Conservation (phyloP, 805 yeast genomes). For the Metschnikowia lochheadii region DNA sequence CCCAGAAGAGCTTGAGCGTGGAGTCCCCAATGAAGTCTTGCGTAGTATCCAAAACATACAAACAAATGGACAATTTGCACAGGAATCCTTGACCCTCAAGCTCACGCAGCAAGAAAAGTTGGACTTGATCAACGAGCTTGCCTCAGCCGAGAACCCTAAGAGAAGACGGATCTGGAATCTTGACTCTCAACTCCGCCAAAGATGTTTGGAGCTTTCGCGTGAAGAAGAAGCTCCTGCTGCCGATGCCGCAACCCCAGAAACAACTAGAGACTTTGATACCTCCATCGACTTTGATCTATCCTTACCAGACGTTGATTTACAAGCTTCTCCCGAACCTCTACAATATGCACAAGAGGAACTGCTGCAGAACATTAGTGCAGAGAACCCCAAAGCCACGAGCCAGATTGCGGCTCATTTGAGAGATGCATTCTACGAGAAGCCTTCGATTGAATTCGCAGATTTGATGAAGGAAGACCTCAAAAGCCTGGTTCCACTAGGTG, state of each 20-base stretch:
- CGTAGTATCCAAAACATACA: conserved; percentile 27
- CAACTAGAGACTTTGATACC: conserved; percentile 13
- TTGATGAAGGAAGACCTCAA: conserved; percentile 36
- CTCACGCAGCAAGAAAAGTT: conserved; percentile 32
- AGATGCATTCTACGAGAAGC: conserved; percentile 23
- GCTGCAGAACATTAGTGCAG: conserved; percentile 20
- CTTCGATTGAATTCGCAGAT: conserved; percentile 30
- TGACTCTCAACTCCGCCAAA: conserved; percentile 27
- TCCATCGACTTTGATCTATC: conserved; percentile 26
- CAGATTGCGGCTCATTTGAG: conserved; percentile 50
- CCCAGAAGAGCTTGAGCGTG: conserved; percentile 41
- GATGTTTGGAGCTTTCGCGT: conserved; percentile 26
- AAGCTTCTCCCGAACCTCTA: conserved; percentile 7
- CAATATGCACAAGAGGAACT: conserved; percentile 12
- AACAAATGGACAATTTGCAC: conserved; percentile 17
- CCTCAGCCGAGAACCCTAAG: conserved; percentile 26
- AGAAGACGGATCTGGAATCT: conserved; percentile 29
- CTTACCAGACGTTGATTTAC: conserved; percentile 24
- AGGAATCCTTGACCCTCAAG: conserved; percentile 22
- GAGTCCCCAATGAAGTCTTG: conserved; percentile 33
- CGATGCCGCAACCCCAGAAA: conserved; percentile 2
- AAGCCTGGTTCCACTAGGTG: conserved; percentile 21
- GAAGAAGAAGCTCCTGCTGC: conserved; percentile 18
- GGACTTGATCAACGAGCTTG: conserved; percentile 31
- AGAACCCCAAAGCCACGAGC: conserved; percentile 45